Percentiles rank a stretch among this genome's conserved stretches.
These are phyloP conservation scores for Calocera cornea DNA, from an alignment of 768 basidiomycete species.

Conservation along the genomic window DNA sequence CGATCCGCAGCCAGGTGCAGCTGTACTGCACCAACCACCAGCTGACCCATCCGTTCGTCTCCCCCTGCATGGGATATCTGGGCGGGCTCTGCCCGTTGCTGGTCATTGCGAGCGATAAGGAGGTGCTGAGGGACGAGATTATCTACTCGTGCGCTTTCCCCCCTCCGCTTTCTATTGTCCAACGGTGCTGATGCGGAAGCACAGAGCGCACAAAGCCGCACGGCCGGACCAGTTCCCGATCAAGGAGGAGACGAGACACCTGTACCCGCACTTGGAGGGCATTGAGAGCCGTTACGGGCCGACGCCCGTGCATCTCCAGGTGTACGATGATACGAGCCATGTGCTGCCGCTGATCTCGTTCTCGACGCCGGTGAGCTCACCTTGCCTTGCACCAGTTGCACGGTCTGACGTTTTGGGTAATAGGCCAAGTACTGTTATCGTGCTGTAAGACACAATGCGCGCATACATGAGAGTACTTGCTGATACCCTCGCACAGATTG, in stretches of 20 bases:
- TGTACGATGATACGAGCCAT: constrained; percentile 83
- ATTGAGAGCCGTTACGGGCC: constrained; percentile 29
- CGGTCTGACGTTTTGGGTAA: background rate
- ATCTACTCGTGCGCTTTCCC: constrained; percentile 46
- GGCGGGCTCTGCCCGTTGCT: constrained; percentile 83
- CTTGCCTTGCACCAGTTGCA: too few species aligned
- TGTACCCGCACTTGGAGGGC: constrained; percentile 23
- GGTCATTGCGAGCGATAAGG: constrained; percentile 75
- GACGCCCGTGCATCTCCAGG: constrained; percentile 80
- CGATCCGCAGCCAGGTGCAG: constrained; percentile 54
- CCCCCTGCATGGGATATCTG: constrained; percentile 61
- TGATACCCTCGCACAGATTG: background rate
- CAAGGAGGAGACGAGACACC: constrained; percentile 40
- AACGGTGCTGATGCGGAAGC: background rate
- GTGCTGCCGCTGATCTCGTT: constrained; percentile 62
- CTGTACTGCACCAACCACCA: constrained; percentile 47
- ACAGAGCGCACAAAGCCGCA: constrained; percentile 77
- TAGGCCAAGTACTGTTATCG: constrained; percentile 14
- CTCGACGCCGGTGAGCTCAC: constrained; percentile 37
- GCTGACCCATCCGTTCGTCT: constrained; percentile 59
- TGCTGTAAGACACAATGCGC: too few species aligned
- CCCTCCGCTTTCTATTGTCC: constrained; percentile 2
- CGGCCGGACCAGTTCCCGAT: constrained; percentile 61
- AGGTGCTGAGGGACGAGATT: constrained; percentile 84
- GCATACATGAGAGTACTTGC: too few species aligned